Evolutionary conservation across 2,329 filamentous ascomycete genomes (phyloP).

Genomic region (Intubia oerlemansii): DNA sequence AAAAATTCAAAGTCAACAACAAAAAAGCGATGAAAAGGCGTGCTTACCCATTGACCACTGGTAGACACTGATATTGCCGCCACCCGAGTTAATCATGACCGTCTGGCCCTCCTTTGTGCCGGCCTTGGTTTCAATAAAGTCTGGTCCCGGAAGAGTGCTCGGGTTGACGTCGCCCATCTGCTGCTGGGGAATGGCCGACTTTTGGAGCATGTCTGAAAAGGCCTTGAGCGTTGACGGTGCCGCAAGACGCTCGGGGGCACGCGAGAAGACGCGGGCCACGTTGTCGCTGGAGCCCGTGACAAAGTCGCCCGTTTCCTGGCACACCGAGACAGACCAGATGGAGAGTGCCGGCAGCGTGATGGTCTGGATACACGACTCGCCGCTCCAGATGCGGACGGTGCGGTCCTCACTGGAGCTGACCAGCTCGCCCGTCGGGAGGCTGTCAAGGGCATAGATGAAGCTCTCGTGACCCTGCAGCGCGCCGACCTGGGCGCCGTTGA

Average conservation of each 20-base stretch:
- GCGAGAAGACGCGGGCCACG: constrained; percentile 64
- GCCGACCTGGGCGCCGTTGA: constrained; percentile 54
- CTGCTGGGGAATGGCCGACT: constrained; percentile 73
- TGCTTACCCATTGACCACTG: constrained; percentile 48
- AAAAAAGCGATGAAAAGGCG: background rate
- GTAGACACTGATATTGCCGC: constrained; percentile 70
- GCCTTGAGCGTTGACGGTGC: constrained; percentile 42
- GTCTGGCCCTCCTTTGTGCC: constrained; percentile 96
- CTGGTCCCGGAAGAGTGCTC: constrained; percentile 71
- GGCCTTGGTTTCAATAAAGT: constrained; percentile 60
- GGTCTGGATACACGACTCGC: constrained; percentile 67
- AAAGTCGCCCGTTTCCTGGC: constrained; percentile 67
- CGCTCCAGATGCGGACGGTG: constrained; percentile 79
- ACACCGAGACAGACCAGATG: constrained; percentile 82
- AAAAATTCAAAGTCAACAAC: no score
- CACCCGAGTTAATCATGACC: constrained; percentile 67
- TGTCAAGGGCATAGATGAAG: constrained; percentile 75
- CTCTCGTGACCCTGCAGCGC: constrained; percentile 77
- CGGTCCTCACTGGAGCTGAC: constrained; percentile 86
- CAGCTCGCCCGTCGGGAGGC: constrained; percentile 64
- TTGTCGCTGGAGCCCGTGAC: constrained; percentile 86
- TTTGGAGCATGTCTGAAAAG: constrained; percentile 67
- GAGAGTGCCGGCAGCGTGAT: constrained; percentile 95
- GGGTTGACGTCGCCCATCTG: constrained; percentile 64
- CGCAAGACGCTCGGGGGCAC: constrained; percentile 47